phyloP scores from a whole-genome alignment of 805 yeast species.

The Sugiyamaella smithiae region DNA sequence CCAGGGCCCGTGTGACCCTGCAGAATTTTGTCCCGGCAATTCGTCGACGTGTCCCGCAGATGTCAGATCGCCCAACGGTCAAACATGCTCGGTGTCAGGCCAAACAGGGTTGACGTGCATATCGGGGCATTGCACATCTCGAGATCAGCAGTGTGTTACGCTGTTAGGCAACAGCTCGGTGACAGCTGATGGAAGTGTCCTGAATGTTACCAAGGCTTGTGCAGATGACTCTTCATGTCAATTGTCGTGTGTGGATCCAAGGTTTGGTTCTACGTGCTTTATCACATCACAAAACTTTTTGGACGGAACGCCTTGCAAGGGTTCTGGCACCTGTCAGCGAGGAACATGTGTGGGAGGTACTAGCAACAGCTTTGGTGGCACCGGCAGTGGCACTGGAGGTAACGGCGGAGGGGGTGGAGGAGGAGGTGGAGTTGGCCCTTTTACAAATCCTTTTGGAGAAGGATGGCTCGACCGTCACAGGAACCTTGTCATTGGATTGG shows the following conservation, averaged over 20 bases:
- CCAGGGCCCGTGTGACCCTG: conserved; percentile 36
- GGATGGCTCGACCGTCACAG: conserved; percentile 25
- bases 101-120: conserved; percentile 26
- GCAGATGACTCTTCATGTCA: conserved; percentile 29
- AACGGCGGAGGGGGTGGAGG: conserved; percentile 11
- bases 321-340: conserved; percentile 29
- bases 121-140: conserved; percentile 37
- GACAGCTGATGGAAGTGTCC: conserved; percentile 20
- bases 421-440: conserved; percentile 10
- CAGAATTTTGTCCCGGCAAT: conserved; percentile 36
- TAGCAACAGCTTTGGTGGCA: neutral
- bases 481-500: conserved; percentile 25
- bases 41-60: conserved; percentile 34
- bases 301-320: conserved; percentile 36
- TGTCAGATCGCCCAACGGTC: conserved; percentile 29
- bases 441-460: conserved; percentile 20
- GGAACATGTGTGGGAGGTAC: conserved; percentile 34
- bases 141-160: conserved; percentile 35
- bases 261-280: conserved; percentile 28
- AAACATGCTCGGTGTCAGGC: conserved; percentile 23
- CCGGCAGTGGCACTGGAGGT: neutral
- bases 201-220: conserved; percentile 32
- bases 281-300: conserved; percentile 31
- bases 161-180: conserved; percentile 28
- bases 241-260: conserved; percentile 29